Conservation (phyloP, 257 asterid species). For the Fraxinus quadrangulata region DNA sequence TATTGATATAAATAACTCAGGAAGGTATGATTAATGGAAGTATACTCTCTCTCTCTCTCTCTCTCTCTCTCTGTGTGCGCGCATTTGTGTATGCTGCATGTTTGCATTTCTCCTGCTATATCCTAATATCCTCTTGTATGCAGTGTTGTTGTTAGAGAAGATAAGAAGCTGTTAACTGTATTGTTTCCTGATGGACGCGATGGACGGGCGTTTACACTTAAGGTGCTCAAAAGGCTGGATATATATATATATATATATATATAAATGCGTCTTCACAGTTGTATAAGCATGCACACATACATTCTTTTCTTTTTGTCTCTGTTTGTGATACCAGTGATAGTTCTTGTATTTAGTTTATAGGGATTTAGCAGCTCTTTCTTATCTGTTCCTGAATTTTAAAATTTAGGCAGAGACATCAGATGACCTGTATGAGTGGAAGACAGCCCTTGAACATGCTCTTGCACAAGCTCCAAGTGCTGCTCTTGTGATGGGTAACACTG, state of each 20-base stretch:
- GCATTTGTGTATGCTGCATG: background rate
- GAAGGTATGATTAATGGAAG: conserved; percentile 53
- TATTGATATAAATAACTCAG: conserved; percentile 86
- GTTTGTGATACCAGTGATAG: background rate
- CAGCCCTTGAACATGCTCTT: conserved; percentile 89
- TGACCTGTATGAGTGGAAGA: conserved; percentile 94
- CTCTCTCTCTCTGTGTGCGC: background rate
- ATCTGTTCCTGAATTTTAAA: conserved; percentile 13
- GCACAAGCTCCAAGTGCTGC: conserved; percentile 93
- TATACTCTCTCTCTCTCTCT: background rate
- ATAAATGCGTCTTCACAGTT: background rate
- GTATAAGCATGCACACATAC: background rate
- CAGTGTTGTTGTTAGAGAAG: conserved; percentile 95
- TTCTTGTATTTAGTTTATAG: conserved; percentile 6
- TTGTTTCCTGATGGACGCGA: conserved; percentile 91
- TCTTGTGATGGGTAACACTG: conserved; percentile 90
- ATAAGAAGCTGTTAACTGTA: conserved; percentile 81
- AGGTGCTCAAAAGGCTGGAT: conserved; percentile 46
- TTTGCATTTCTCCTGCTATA: conserved; percentile 20
- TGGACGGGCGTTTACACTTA: conserved; percentile 90
- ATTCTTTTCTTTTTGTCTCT: background rate
- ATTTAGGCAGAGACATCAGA: conserved; percentile 85
- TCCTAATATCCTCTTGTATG: conserved; percentile 28
- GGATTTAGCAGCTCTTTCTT: conserved; percentile 17
- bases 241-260: too few species aligned